These are phyloP conservation scores for Spathaspora boniae DNA, from an alignment of 805 yeast species.

Conservation along the genomic window DNA sequence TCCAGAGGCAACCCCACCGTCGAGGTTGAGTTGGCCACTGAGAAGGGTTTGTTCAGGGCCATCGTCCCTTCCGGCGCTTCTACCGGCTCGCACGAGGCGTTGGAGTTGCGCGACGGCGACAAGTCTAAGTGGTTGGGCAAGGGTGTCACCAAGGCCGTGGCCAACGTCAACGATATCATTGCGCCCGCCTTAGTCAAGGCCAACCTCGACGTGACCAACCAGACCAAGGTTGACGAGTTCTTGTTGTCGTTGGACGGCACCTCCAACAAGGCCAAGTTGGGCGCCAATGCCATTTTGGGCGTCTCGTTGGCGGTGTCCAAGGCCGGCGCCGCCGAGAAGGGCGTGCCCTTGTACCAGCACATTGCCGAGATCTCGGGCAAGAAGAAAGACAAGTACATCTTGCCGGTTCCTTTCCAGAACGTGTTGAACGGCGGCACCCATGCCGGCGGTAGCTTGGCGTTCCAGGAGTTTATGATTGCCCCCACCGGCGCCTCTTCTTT, in stretches of 20 bases:
- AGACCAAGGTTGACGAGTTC: slow-evolving; percentile 83
- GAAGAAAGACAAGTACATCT: slow-evolving; percentile 78
- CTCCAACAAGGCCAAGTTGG: slow-evolving; percentile 93
- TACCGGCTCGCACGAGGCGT: slow-evolving; percentile 98
- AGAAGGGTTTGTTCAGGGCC: slow-evolving; percentile 90
- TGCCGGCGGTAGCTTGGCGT: slow-evolving; percentile 98
- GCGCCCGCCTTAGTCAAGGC: slow-evolving; percentile 91
- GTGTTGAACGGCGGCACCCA: slow-evolving; percentile 99
- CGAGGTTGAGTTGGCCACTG: slow-evolving; percentile 95
- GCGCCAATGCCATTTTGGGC: slow-evolving; percentile 98
- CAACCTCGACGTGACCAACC: slow-evolving; percentile 80
- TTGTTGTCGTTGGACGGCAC: slow-evolving; percentile 89
- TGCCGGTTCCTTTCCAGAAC: slow-evolving; percentile 99
- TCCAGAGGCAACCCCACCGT: slow-evolving; percentile 99
- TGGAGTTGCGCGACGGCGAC: slow-evolving; percentile 98
- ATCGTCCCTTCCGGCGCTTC: slow-evolving; percentile 99
- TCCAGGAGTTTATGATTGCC: slow-evolving; percentile 99
- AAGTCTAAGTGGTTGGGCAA: slow-evolving; percentile 97
- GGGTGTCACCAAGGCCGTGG: slow-evolving; percentile 97
- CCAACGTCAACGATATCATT: slow-evolving; percentile 90
- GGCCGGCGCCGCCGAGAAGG: slow-evolving; percentile 97
- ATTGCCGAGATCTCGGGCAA: slow-evolving; percentile 73
- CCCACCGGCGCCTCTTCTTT: slow-evolving; percentile 89
- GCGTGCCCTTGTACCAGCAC: slow-evolving; percentile 90
- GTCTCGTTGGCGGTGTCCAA: slow-evolving; percentile 95